phyloP scores from a whole-genome alignment of 1,284 basidiomycete genomes.

The Sporisorium reilianum region DNA sequence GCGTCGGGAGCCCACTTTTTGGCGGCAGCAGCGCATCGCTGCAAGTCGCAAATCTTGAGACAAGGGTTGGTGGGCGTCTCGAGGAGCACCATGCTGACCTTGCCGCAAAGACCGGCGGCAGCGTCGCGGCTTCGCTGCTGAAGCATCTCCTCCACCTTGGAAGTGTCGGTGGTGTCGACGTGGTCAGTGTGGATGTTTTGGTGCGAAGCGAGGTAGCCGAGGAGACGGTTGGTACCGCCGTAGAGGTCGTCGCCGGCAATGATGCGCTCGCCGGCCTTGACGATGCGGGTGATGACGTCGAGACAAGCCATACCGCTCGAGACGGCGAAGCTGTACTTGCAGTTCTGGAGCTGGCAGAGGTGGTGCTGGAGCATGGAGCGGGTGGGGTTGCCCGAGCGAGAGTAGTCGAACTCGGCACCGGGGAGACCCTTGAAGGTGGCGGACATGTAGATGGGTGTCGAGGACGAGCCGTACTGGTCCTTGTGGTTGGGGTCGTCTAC shows the following conservation, averaged over 20 bases:
- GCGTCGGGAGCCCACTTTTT: constrained; percentile 66
- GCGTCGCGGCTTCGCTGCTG: constrained; percentile 53
- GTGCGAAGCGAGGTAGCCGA: constrained; percentile 89
- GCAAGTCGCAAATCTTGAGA: constrained; percentile 93
- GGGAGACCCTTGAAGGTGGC: constrained; percentile 97
- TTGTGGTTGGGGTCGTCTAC: constrained; percentile 86
- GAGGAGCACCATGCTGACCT: constrained; percentile 74
- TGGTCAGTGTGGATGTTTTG: constrained; percentile 91
- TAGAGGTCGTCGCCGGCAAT: constrained; percentile 98
- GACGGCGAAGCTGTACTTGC: constrained; percentile 85
- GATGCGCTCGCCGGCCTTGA: constrained; percentile 93
- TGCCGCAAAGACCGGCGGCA: constrained; percentile 48
- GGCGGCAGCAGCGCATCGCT: constrained; percentile 68
- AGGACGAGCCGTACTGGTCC: constrained; percentile 94
- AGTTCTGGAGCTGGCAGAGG: constrained; percentile 65
- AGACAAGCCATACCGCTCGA: constrained; percentile 98
- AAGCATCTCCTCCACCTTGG: constrained; percentile 64
- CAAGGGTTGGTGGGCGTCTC: constrained; percentile 98
- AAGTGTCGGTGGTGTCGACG: constrained; percentile 87
- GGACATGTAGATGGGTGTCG: constrained; percentile 96
- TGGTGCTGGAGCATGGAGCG: constrained; percentile 72
- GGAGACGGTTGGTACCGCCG: constrained; percentile 94
- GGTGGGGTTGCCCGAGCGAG: constrained; percentile 95
- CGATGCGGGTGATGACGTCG: constrained; percentile 90
- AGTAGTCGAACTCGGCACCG: constrained; percentile 88